Evolutionary conservation across 768 basidiomycete genomes (phyloP), one percentile per base, ranked within the genome.

Genomic region (Boletus speciosus): DNA sequence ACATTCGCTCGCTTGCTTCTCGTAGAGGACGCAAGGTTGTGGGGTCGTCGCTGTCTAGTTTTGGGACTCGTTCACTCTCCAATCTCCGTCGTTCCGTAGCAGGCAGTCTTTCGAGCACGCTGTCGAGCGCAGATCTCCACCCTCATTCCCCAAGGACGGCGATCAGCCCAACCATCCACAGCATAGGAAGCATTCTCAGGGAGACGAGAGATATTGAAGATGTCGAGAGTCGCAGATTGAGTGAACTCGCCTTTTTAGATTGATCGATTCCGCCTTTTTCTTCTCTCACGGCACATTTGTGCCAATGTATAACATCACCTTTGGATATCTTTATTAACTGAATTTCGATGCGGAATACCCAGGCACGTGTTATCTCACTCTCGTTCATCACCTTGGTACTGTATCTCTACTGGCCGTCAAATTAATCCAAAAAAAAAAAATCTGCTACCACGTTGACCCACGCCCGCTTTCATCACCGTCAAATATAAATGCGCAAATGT

Each of bases 181-280:
- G 71, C 56, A 65, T 72, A 16, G 84, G 78, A 43, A 82, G 75
- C 51, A 87, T 90, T 49, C 47, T 82, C 55, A 47, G 74, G 34
- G 76, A 83, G 70, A 71, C 80, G 50, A 75, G 62, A 45, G 70
- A 67, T 38, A 88, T 90, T 38, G 73, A 80, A 64, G 86, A 90
- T 56, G 84, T 81, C 11, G 88, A 90, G 74, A 78, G 76, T 57
- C 73, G 86, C 68, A 72, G 85, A 67, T 71, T 88, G 75, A 82
- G 83, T 41, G 88, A 90, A 73, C 65, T 87, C 62, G 86, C 86
- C 50, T 90, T 89, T 64, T 69, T 86, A 64, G 59, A 71, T 57
- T 71, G 67, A 19, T 19, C 19, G 19, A 19, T 19, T 19, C 19
- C 19, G 19, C 19, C 19, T 19, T 41, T 49, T 29, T 31, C n/a